phyloP scores from a whole-genome alignment of 2,329 filamentous ascomycete species.

The Mollisia scopiformis region DNA sequence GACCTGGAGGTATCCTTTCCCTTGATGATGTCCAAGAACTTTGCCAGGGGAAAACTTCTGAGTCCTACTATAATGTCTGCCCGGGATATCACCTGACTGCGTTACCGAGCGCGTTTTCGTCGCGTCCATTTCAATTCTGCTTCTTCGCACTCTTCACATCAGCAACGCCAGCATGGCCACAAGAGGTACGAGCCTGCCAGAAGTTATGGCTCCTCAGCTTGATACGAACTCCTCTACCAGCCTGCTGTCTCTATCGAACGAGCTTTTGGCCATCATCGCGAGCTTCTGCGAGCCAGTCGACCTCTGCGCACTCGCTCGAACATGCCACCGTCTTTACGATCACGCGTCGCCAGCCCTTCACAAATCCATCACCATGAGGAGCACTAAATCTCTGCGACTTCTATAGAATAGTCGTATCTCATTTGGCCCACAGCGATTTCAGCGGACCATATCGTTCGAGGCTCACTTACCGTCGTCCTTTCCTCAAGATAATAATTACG shows the following conservation, averaged over 20 bases:
- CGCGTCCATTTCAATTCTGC: not conserved
- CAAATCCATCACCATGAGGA: not conserved
- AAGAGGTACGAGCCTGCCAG: not conserved
- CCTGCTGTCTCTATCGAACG: not conserved
- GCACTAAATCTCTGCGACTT: not conserved
- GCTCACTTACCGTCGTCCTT: not conserved
- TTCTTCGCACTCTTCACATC: not conserved
- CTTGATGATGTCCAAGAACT: too few relatives aligned
- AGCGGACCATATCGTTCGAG: not conserved
- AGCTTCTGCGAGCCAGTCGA: not conserved
- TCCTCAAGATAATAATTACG: not conserved
- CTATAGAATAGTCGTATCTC: not conserved
- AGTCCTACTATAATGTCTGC: not conserved
- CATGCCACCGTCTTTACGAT: not conserved
- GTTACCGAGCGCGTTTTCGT: not conserved
- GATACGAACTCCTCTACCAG: not conserved
- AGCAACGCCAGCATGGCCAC: not conserved
- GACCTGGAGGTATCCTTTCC: too few relatives aligned
- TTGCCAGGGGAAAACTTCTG: not conserved
- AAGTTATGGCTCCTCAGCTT: not conserved
- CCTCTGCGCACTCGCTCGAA: not conserved
- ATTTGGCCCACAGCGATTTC: not conserved
- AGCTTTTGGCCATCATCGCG: not conserved
- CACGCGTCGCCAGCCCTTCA: not conserved
- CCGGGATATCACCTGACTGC: not conserved